These are phyloP conservation scores for Arxiozyma heterogenica DNA, from an alignment of 1,139 yeast species.

Conservation along the genomic window DNA sequence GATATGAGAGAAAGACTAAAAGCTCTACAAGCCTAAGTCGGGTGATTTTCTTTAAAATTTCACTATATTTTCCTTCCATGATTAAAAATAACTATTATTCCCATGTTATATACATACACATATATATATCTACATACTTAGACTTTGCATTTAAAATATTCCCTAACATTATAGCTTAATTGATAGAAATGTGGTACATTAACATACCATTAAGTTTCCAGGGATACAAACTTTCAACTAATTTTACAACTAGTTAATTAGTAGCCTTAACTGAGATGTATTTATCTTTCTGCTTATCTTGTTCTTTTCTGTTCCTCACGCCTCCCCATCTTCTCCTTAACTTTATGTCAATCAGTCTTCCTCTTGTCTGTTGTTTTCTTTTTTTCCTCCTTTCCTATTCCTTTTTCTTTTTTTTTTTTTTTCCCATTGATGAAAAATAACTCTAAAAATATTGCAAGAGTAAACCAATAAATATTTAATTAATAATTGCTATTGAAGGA, in stretches of 20 bases:
- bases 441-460: background rate
- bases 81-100: background rate
- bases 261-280: background rate
- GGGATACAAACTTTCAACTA: background rate
- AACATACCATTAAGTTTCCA: background rate
- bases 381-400: background rate
- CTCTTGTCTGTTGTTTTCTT: background rate
- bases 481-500: background rate
- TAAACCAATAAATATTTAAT: background rate
- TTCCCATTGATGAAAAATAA: too few species aligned
- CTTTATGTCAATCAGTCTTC: too few species aligned
- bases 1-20: slow-evolving; percentile 84
- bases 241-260: background rate
- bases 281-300: background rate
- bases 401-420: background rate
- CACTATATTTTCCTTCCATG: too few species aligned
- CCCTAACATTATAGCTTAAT: too few species aligned
- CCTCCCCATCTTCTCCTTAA: background rate
- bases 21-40: slow-evolving; percentile 62
- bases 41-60: too few species aligned
- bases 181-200: too few species aligned
- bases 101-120: background rate
- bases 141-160: background rate
- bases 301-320: too few species aligned
- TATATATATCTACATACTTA: background rate